Percentiles rank a stretch among this genome's conserved stretches.
These are phyloP conservation scores for Populus hybrid DNA, from an alignment of 441 rosid genomes.

Conservation along the genomic window DNA sequence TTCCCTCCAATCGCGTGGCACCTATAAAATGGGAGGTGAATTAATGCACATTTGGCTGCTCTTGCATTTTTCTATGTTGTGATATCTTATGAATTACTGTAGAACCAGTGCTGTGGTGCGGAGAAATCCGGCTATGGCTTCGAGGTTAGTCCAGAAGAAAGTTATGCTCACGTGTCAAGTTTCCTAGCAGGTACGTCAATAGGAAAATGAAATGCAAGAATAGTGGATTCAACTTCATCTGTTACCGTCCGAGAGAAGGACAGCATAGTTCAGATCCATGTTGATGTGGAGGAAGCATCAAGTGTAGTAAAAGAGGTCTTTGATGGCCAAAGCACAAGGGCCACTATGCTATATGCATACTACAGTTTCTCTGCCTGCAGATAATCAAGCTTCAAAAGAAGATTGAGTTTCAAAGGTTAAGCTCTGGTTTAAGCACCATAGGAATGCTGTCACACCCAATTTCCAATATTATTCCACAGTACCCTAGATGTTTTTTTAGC, in stretches of 20 bases:
- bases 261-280: constrained; percentile 52
- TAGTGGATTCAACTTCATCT: constrained; percentile 46
- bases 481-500: background rate
- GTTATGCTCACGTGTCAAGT: background rate
- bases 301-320: constrained; percentile 34
- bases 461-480: background rate
- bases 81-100: background rate
- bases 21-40: constrained; percentile 37
- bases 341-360: constrained; percentile 19
- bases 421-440: background rate
- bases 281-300: constrained; percentile 37
- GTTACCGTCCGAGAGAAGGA: constrained; percentile 55
- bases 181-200: constrained; percentile 40
- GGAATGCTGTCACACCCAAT: background rate
- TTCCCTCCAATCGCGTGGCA: constrained; percentile 51
- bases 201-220: constrained; percentile 57
- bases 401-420: background rate
- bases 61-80: background rate
- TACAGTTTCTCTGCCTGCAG: background rate
- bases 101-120: background rate
- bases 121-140: background rate
- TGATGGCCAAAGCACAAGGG: constrained; percentile 45
- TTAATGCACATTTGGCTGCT: background rate
- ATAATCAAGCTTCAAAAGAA: background rate
- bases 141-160: background rate